Evolutionary conservation across 805 yeast species (phyloP).

Genomic region (Brettanomyces naardenensis): DNA sequence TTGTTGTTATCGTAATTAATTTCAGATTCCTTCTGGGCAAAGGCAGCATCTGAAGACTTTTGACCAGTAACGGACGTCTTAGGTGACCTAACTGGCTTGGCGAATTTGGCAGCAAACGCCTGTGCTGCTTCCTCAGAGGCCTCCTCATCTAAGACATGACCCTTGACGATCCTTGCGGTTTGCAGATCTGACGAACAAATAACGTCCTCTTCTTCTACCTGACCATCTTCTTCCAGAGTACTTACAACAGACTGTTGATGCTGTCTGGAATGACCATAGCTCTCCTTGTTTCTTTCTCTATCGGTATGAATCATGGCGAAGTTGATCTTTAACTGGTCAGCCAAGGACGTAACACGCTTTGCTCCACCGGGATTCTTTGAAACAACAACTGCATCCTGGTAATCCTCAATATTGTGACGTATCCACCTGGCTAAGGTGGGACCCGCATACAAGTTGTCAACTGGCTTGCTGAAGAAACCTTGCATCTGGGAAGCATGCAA

Average conservation of each 20-base stretch:
- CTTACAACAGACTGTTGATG: slow-evolving; percentile 26
- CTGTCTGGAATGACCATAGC: slow-evolving; percentile 32
- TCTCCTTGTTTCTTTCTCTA: slow-evolving; percentile 81
- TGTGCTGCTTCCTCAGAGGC: slow-evolving; percentile 4
- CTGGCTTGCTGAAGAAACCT: slow-evolving; percentile 96
- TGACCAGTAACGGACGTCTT: slow-evolving; percentile 6
- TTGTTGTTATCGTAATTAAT: slow-evolving; percentile 58
- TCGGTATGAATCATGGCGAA: slow-evolving; percentile 99
- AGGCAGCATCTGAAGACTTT: slow-evolving; percentile 10
- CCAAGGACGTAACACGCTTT: slow-evolving; percentile 92
- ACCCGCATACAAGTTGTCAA: slow-evolving; percentile 92
- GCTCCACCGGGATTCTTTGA: slow-evolving; percentile 99
- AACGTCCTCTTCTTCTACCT: slow-evolving; percentile 56
- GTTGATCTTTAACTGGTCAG: slow-evolving; percentile 92
- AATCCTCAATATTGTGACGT: slow-evolving; percentile 78
- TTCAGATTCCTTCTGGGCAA: slow-evolving; percentile 20
- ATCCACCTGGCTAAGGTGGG: slow-evolving; percentile 97
- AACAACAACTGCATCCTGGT: slow-evolving; percentile 86
- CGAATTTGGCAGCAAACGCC: neutral
- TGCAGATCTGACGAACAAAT: slow-evolving; percentile 75
- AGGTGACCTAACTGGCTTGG: slow-evolving; percentile 27
- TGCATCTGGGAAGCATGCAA: slow-evolving; percentile 97
- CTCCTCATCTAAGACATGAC: slow-evolving; percentile 91
- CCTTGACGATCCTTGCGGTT: slow-evolving; percentile 92
- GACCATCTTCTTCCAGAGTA: slow-evolving; percentile 32